These are phyloP conservation scores for Gamarada debralockiae DNA, from an alignment of 495 filamentous ascomycete species.

Conservation along the genomic window DNA sequence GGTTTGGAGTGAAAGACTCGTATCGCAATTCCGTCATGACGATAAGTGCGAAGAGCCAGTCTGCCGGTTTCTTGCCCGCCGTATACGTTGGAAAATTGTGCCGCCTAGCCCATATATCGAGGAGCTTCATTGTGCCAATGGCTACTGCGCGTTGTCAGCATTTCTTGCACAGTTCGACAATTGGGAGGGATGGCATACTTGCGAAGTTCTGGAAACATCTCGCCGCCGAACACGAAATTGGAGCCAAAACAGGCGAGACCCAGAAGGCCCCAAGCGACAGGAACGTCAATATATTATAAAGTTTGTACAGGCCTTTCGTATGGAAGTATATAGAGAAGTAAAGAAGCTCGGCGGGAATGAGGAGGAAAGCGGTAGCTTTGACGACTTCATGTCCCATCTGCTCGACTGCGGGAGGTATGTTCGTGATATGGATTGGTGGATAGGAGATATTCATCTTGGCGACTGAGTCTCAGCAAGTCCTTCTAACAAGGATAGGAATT, in stretches of 20 bases:
- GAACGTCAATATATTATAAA: constrained; percentile 18
- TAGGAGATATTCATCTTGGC: constrained; percentile 24
- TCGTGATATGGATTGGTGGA: constrained; percentile 9
- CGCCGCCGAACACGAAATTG: constrained; percentile 24
- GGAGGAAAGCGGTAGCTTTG: constrained; percentile 17
- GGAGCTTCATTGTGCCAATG: constrained; percentile 32
- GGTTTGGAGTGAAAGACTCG: constrained; percentile 35
- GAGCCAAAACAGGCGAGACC: constrained; percentile 19
- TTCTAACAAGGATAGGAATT: no score
- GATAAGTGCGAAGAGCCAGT: constrained; percentile 25
- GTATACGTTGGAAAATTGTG: constrained; percentile 26
- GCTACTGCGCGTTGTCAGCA: constrained; percentile 25
- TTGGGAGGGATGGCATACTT: constrained; percentile 10
- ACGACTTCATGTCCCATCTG: constrained; percentile 17
- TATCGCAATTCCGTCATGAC: constrained; percentile 33
- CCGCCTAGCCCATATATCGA: constrained; percentile 30
- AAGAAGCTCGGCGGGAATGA: constrained; percentile 22
- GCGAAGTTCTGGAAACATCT: constrained; percentile 27
- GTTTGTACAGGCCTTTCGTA: constrained; percentile 8
- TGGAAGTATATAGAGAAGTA: constrained; percentile 29
- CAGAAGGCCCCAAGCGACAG: constrained; percentile 20
- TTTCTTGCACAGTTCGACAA: background rate
- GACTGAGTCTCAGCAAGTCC: background rate
- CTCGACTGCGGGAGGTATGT: constrained; percentile 13
- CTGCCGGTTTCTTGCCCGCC: constrained; percentile 20